A percentile compares a stretch with the other conserved stretches of the same genome.
Conservation (phyloP, 805 yeast species). For the Cyberlindnera xylosilytica region DNA sequence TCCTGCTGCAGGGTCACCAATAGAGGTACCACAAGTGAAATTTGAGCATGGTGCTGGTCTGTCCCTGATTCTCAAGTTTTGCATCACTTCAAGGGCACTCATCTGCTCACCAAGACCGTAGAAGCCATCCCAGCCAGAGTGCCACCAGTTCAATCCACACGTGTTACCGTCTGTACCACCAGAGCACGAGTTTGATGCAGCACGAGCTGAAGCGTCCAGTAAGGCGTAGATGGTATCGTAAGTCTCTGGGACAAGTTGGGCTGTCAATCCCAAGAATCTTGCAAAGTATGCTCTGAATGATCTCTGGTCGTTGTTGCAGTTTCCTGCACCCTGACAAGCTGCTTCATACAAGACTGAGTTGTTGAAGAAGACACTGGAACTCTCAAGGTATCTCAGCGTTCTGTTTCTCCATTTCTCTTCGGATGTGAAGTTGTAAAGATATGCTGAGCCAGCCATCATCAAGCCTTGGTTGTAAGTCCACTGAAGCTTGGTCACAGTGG, state of each 20-base stretch:
- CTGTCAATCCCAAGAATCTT: constrained; percentile 61
- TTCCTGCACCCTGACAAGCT: constrained; percentile 57
- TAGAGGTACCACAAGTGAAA: constrained; percentile 61
- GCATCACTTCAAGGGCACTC: constrained; percentile 63
- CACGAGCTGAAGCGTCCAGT: constrained; percentile 53
- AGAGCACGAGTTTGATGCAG: constrained; percentile 74
- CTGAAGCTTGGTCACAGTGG: constrained; percentile 47
- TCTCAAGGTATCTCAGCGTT: constrained; percentile 43
- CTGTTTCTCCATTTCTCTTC: constrained; percentile 59
- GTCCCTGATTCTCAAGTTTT: constrained; percentile 33
- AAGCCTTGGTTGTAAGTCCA: constrained; percentile 80
- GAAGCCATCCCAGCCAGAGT: constrained; percentile 55
- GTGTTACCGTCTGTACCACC: constrained; percentile 83
- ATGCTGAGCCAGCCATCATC: constrained; percentile 66
- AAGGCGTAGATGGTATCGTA: constrained; percentile 42
- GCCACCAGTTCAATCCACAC: constrained; percentile 75
- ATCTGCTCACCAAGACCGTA: constrained; percentile 87
- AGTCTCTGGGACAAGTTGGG: constrained; percentile 56
- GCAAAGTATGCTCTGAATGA: constrained; percentile 70
- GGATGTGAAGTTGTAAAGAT: constrained; percentile 57
- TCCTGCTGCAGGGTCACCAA: constrained; percentile 65
- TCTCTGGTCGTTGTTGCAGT: constrained; percentile 72
- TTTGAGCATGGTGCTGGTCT: constrained; percentile 58
- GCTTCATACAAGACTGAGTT: constrained; percentile 60
- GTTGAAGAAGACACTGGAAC: constrained; percentile 56